These are phyloP conservation scores for Graphilbum ipis-grandicollis DNA, from an alignment of 2,329 filamentous ascomycete species.

Conservation along the genomic window DNA sequence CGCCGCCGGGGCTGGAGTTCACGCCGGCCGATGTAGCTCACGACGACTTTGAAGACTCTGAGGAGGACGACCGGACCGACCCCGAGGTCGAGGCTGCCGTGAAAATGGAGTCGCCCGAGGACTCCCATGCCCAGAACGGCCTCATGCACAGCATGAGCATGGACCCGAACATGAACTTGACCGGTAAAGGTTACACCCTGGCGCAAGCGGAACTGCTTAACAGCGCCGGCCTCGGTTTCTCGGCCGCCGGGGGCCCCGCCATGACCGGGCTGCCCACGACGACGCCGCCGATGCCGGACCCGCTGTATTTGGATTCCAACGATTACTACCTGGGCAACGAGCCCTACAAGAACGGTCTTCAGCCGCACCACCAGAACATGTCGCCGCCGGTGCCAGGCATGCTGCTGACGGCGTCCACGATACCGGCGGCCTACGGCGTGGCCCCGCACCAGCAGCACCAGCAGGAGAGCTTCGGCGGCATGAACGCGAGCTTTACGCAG, in stretches of 20 bases:
- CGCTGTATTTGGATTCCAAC: not conserved
- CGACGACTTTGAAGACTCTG: not conserved
- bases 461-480: no score
- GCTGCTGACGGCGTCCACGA: not conserved
- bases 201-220: not conserved
- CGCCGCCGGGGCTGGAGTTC: not conserved
- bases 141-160: not conserved
- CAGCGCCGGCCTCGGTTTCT: no score
- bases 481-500: no score
- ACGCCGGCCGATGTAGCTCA: not conserved
- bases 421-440: not conserved
- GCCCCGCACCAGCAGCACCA: not conserved
- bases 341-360: not conserved
- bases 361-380: not conserved
- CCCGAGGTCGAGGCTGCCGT: not conserved
- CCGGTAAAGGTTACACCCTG: not conserved
- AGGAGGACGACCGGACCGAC: not conserved
- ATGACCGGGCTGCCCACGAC: not conserved
- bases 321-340: not conserved
- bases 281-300: not conserved
- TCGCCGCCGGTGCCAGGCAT: not conserved
- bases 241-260: no score
- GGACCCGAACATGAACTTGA: not conserved
- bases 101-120: not conserved
- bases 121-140: not conserved